Evolutionary conservation across 164 flowering plant species (phyloP).

Genomic region (Vitis vinifera): DNA sequence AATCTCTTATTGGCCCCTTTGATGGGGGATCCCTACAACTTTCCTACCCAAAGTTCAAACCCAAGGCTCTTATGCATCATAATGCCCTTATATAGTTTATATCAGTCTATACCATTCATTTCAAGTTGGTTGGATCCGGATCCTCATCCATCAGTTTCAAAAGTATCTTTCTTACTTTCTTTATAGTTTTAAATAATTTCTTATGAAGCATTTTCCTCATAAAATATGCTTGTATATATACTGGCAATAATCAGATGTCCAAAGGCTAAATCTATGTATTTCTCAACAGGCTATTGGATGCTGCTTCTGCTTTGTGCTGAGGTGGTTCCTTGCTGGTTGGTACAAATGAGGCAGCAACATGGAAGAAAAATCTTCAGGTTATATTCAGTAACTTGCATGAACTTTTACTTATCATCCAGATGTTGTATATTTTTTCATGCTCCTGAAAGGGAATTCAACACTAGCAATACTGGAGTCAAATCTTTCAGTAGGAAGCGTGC

Average conservation of each 20-base stretch:
- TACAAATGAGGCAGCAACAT: constrained; percentile 55
- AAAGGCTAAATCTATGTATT: background rate
- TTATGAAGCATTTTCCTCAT: too few species aligned
- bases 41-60: too few species aligned
- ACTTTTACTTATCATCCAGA: background rate
- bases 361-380: background rate
- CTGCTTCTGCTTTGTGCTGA: constrained; percentile 67
- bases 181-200: background rate
- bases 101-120: too few species aligned
- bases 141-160: background rate
- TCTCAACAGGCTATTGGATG: constrained; percentile 67
- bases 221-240: background rate
- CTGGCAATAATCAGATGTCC: background rate
- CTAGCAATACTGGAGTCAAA: background rate
- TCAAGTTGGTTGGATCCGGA: too few species aligned
- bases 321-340: constrained; percentile 93
- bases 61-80: too few species aligned
- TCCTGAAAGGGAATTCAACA: background rate
- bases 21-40: too few species aligned
- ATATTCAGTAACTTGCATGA: background rate
- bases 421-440: constrained; percentile 4
- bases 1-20: too few species aligned
- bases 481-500: background rate
- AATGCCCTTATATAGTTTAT: too few species aligned
- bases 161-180: background rate